Evolutionary conservation across 78 protist species (phyloP), one percentile per base, ranked within the genome.

Genomic region (Dictyostelium capitatum): DNA sequence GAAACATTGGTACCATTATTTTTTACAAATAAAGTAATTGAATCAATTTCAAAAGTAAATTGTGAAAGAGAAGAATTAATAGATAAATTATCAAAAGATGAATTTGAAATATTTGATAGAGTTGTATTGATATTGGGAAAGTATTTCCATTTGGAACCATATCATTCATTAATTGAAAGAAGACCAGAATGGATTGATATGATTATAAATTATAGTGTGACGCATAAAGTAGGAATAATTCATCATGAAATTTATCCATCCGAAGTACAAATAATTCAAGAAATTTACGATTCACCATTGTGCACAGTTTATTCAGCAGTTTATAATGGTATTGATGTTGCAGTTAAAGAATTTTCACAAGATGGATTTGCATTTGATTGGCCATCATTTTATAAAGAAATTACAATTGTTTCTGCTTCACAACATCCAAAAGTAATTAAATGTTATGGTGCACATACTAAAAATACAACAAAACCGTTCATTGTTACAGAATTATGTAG

Each of bases 401-500:
- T 50, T 1, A 54, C 93, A 0, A 70, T 87, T 14, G 62, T 78
- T 3, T 74, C 72, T 51, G 79, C 80, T 15, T 46, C 80, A 9
- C 93, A 87, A 50, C 93, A 87, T 50, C 93, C 93, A 53, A 64
- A 53, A 62, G 93, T 87, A 0, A 47, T 87, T 4, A 87, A 77
- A 77, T 74, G 77, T 9, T 56, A 75, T 23, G 93, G 93, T 48
- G 93, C 93, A 2, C 62, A 65, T 37, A 87, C 93, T 6, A 53
- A n/a, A 12, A 73, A 85, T 6, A 87, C 93, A 28, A 37, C 7
- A 5, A 87, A 48, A 32, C 93, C 93, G 65, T 87, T 78, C 62
- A 87, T 87, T 47, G 93, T 87, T 46, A 87, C 93, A 6, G 93
- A 87, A 28, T 51, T 30, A n/a, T 87, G 93, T n/a, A 43, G 70